A percentile compares a stretch with the other conserved stretches of the same genome.
phyloP scores from a whole-genome alignment of 1,284 basidiomycete species.

The Moesziomyces aphidis region DNA sequence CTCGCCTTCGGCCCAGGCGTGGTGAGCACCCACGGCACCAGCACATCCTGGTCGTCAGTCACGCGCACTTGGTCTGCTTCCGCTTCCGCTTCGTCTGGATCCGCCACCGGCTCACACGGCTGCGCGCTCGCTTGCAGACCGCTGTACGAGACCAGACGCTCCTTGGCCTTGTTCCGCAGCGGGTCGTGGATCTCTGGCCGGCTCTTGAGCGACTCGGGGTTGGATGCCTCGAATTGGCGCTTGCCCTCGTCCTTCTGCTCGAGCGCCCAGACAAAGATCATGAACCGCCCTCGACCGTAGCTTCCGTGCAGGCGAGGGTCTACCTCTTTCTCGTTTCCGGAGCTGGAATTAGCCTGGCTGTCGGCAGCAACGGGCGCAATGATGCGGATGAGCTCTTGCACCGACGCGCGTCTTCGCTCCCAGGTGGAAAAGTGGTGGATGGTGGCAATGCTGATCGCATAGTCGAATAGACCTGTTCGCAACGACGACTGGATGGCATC shows the following conservation, averaged over 20 bases:
- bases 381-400: slow-evolving; percentile 60
- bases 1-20: slow-evolving; percentile 12
- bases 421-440: slow-evolving; percentile 66
- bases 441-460: slow-evolving; percentile 65
- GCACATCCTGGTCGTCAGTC: slow-evolving; percentile 56
- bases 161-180: slow-evolving; percentile 24
- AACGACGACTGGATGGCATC: slow-evolving; percentile 59
- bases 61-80: slow-evolving; percentile 6
- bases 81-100: not conserved
- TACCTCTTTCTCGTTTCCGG: not conserved
- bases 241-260: slow-evolving; percentile 79
- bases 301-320: slow-evolving; percentile 23
- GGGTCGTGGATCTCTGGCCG: slow-evolving; percentile 30
- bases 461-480: slow-evolving; percentile 56
- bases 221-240: slow-evolving; percentile 50
- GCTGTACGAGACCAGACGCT: slow-evolving; percentile 37
- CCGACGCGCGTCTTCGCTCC: slow-evolving; percentile 48
- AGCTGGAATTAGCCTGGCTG: not conserved
- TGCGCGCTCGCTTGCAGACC: slow-evolving; percentile 11
- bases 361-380: slow-evolving; percentile 21
- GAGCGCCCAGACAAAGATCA: slow-evolving; percentile 98
- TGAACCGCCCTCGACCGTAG: slow-evolving; percentile 75
- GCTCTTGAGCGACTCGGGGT: slow-evolving; percentile 18
- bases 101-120: not conserved
- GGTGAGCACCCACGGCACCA: slow-evolving; percentile 66